Base-by-base conservation (phyloP, 2,329 filamentous ascomycete genomes). In the Ploettnerulaceae sp. region DNA sequence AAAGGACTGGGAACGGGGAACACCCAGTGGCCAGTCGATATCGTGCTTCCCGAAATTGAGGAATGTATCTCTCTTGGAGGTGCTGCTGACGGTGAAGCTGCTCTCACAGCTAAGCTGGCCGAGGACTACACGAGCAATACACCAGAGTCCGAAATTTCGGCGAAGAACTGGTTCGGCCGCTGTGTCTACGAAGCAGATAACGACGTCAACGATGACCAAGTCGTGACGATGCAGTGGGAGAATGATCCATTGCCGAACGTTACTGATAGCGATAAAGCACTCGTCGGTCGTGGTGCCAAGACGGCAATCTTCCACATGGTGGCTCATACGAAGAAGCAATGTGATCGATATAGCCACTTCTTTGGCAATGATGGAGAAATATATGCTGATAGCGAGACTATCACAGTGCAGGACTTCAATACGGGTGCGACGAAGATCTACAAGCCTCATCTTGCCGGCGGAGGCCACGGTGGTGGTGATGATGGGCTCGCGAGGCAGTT, bases 171-270 rank as follows among this genome's bases (percentile, higher is more conserved):
- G 89, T 97, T 89, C 61, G 93, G 93, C 0, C 81, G 91, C n/a
- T 98, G 93, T 62, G 93, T 97, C 1, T 97, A 83, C 68, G 93
- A 96, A 64, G 74, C 83, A 4, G 89, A 95, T 67, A 98, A 97
- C 67, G 82, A 94, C 60, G 93, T 97, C 32, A 88, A 83, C 60
- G 93, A 98, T 64, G 89, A 97, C 60, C 91, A 97, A 65, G 77
- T 84, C 20, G 93, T 97, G 15, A 91, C 86, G 0, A 79, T 97
- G 42, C 81, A 77, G 3, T 97, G 91, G 89, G 84, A 89, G 9
- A 87, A 94, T 34, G 82, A 86, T 49, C 69, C 69, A 0, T 54
- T 71, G 2, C 60, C 66, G 11, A 18, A 35, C 11, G 12, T 21
- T n/a, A 34, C 45, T 4, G 41, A 53, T 21, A 44, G 48, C 12